Conservation (phyloP, 768 basidiomycete species). For the Tricholoma sp. region DNA sequence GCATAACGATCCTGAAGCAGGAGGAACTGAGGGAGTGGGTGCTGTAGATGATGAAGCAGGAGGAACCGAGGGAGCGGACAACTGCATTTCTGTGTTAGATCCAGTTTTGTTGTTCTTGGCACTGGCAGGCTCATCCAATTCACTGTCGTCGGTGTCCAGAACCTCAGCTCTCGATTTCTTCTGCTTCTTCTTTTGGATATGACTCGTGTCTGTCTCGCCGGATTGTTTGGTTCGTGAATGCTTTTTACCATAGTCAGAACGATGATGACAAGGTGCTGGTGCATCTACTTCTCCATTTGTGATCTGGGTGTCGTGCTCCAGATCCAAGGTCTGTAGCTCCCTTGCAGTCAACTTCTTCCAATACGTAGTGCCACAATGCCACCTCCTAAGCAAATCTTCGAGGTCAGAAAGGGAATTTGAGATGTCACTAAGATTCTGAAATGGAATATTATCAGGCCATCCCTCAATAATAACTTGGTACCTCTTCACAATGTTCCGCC, state of each 20-base stretch:
- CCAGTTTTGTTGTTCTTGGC: too few species aligned
- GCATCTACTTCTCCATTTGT: neutral
- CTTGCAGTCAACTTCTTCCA: conserved; percentile 10
- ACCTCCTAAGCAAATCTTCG: conserved; percentile 8
- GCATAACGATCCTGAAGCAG: too few species aligned
- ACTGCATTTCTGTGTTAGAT: too few species aligned
- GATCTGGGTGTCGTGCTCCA: neutral
- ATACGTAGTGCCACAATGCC: conserved; percentile 6
- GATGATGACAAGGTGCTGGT: neutral
- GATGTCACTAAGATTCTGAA: conserved; percentile 13
- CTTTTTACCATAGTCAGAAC: neutral
- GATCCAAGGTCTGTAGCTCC: conserved; percentile 6
- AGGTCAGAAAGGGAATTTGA: conserved; percentile 8
- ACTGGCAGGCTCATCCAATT: too few species aligned
- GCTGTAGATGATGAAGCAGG: too few species aligned
- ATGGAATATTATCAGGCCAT: conserved; percentile 14
- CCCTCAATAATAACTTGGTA: conserved; percentile 13
- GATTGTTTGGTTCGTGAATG: neutral
- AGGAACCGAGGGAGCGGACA: too few species aligned
- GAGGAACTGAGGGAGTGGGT: too few species aligned
- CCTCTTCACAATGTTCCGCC: conserved; percentile 9
- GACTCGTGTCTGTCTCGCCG: neutral
- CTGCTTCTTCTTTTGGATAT: neutral
- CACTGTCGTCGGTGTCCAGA: too few species aligned
- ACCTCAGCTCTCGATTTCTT: neutral